phyloP scores from a whole-genome alignment of 495 filamentous ascomycete genomes.

The Podospora tetraspora region DNA sequence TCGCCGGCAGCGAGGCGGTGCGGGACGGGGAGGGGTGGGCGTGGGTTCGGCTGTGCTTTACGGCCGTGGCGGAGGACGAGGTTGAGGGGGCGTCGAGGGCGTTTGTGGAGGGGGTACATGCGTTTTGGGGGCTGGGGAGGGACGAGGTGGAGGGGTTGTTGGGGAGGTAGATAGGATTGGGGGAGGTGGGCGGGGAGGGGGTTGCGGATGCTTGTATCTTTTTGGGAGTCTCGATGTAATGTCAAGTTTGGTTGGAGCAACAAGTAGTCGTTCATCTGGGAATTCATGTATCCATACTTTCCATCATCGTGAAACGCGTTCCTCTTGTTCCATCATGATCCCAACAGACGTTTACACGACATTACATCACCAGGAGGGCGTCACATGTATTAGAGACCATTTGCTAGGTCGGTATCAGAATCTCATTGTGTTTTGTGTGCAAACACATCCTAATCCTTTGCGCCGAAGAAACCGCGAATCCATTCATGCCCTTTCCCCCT shows the following conservation, averaged over 20 bases:
- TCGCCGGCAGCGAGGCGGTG: constrained; percentile 58
- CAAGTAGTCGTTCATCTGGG: not conserved
- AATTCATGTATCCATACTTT: not conserved
- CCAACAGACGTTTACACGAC: too few species aligned
- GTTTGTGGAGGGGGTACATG: constrained; percentile 60
- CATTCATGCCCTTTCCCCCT: constrained; percentile 19
- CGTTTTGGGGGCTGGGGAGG: constrained; percentile 70
- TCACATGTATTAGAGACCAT: constrained; percentile 1
- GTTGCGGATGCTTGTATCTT: constrained; percentile 7
- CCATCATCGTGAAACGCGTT: too few species aligned
- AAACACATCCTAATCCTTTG: constrained; percentile 34
- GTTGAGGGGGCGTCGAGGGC: constrained; percentile 53
- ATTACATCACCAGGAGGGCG: not conserved
- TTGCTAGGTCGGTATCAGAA: constrained; percentile 29
- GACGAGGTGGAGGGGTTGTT: constrained; percentile 55
- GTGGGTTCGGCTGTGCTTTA: constrained; percentile 79
- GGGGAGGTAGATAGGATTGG: constrained; percentile 22
- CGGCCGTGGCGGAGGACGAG: constrained; percentile 67
- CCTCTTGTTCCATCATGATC: not conserved
- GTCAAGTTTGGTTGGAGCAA: not conserved
- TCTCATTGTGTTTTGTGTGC: constrained; percentile 30
- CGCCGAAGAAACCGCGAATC: constrained; percentile 33
- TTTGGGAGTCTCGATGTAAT: constrained; percentile 20
- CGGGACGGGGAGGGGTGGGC: constrained; percentile 50
- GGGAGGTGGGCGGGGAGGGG: constrained; percentile 5